These are phyloP conservation scores for Baorangia bicolor DNA, from an alignment of 768 basidiomycete species.

Conservation along the genomic window DNA sequence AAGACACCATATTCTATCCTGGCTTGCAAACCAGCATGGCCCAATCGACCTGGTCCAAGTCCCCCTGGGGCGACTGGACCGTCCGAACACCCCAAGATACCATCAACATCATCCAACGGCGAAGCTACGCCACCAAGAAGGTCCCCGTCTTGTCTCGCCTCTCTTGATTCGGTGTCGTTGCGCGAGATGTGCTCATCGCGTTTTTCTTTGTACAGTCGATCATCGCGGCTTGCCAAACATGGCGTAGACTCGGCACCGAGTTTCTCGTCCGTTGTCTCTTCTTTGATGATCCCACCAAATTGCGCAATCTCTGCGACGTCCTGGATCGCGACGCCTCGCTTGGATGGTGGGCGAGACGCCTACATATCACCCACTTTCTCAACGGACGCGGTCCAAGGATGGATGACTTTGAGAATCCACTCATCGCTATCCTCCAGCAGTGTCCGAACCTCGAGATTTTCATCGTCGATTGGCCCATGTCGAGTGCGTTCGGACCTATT, in stretches of 20 bases:
- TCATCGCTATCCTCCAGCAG: constrained; percentile 58
- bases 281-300: constrained; percentile 57
- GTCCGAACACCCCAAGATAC: constrained; percentile 62
- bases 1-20: constrained; percentile 64
- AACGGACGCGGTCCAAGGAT: constrained; percentile 40
- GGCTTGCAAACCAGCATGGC: constrained; percentile 62
- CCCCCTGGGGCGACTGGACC: constrained; percentile 46
- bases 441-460: constrained; percentile 77
- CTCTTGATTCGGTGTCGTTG: neutral
- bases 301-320: constrained; percentile 50
- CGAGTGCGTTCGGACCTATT: constrained; percentile 57
- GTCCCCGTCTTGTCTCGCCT: constrained; percentile 35
- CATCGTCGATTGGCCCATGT: constrained; percentile 65
- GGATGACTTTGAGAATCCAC: constrained; percentile 50
- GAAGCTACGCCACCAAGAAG: constrained; percentile 67
- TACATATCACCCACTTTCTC: constrained; percentile 63
- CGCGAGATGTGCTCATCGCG: neutral
- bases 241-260: constrained; percentile 61
- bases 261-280: constrained; percentile 69
- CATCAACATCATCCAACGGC: constrained; percentile 53
- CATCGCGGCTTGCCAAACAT: constrained; percentile 62
- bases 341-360: constrained; percentile 71
- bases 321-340: constrained; percentile 52
- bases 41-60: constrained; percentile 64
- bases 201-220: constrained; percentile 48